Conservation (phyloP, 805 yeast species). For the Naumovozyma baii region DNA sequence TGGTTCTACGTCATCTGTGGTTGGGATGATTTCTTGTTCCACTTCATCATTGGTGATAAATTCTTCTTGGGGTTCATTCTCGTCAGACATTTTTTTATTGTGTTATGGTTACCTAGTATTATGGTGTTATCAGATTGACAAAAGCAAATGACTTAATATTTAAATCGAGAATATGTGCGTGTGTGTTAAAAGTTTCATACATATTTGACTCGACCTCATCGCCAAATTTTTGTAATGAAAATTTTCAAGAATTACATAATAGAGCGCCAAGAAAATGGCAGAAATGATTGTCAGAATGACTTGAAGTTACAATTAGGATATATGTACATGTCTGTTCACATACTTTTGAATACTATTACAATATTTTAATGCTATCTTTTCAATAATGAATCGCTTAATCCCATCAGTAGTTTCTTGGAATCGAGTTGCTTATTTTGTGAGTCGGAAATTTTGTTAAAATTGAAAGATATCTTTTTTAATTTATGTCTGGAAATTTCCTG, state of each 20-base stretch:
- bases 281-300: neutral
- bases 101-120: no score
- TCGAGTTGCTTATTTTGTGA: slow-evolving; percentile 5
- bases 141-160: no score
- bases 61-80: slow-evolving; percentile 23
- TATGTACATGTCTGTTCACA: no score
- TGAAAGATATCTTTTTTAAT: slow-evolving; percentile 11
- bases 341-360: no score
- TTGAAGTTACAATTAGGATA: slow-evolving; percentile 1
- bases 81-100: slow-evolving; percentile 8
- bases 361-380: neutral
- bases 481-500: slow-evolving; percentile 11
- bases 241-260: neutral
- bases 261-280: neutral
- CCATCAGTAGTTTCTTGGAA: slow-evolving; percentile 15
- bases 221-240: neutral
- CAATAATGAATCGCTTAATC: slow-evolving; percentile 18
- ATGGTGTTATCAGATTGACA: no score
- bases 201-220: neutral
- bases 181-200: neutral
- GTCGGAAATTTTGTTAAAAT: neutral
- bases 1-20: slow-evolving; percentile 27
- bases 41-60: slow-evolving; percentile 38
- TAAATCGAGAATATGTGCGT: no score
- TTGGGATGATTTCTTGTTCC: slow-evolving; percentile 31